These are phyloP conservation scores for Thymus mandschuricus DNA, from an alignment of 257 asterid genomes.

Conservation along the genomic window DNA sequence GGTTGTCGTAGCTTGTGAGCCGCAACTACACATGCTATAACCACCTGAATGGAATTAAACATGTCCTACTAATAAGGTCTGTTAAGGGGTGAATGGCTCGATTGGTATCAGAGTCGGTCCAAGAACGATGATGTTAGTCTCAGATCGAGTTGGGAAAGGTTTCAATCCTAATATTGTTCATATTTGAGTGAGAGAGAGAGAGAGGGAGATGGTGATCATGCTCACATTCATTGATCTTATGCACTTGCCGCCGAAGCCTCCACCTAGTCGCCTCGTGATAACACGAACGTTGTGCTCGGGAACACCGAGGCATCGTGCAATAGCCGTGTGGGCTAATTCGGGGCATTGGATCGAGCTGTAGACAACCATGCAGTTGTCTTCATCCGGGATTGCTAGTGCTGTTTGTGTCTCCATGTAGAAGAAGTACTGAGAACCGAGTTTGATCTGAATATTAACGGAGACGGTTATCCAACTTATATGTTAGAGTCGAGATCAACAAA, in stretches of 20 bases:
- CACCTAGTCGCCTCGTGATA: slow-evolving; percentile 28
- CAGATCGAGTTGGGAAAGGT: too few species aligned
- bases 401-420: slow-evolving; percentile 37
- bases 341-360: slow-evolving; percentile 28
- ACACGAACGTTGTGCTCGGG: slow-evolving; percentile 33
- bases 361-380: slow-evolving; percentile 33
- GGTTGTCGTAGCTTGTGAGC: slow-evolving; percentile 31
- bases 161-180: neutral
- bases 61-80: too few species aligned
- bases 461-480: too few species aligned
- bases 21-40: slow-evolving; percentile 37
- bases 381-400: slow-evolving; percentile 34
- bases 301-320: slow-evolving; percentile 32
- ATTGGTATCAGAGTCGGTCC: too few species aligned
- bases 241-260: slow-evolving; percentile 35
- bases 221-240: slow-evolving; percentile 25
- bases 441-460: slow-evolving; percentile 12
- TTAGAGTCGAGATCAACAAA: too few species aligned
- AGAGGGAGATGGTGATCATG: neutral
- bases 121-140: too few species aligned
- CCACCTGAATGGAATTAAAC: slow-evolving; percentile 1
- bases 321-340: slow-evolving; percentile 13
- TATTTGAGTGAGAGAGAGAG: neutral
- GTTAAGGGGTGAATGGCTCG: too few species aligned
- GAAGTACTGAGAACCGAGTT: slow-evolving; percentile 31